Evolutionary conservation across 345 rosid species (phyloP), one percentile per base, ranked within the genome.

Genomic region (Hibiscus syriacus): DNA sequence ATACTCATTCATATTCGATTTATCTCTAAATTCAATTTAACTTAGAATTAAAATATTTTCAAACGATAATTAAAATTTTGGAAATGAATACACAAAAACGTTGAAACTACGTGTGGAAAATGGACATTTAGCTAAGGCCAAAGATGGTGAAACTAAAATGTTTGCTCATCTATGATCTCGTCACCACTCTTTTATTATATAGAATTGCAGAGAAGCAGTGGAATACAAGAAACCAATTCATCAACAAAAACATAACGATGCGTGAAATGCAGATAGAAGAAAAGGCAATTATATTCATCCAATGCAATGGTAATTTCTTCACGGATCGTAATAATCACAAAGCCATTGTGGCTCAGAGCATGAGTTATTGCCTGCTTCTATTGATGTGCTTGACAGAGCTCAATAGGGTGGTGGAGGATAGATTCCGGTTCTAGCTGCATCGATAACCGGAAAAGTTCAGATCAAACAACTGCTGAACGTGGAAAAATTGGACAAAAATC

Each of bases 391-490:
- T 38, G 66, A 1, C 20, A 25, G 17, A 20, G 49, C 49, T 39
- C 48, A 61, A 22, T 61, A 61, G 48, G 66, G n/a, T n/a, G n/a
- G n/a, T n/a, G n/a, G 50, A 20, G 66, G 50, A 39, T 61, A 61
- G 50, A 61, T 38, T 22, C 50, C 50, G 2, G 30, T 22, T 23
- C 19, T 30, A 11, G 50, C 66, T 61, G 66, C n/a, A 13, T 10
- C 5, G 25, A 61, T 6, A 39, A 61, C 39, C 19, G n/a, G n/a
- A 12, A 49, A 38, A 11, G 17, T 38, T 61, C 66, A 61, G 30
- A 61, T 22, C 2, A 39, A 60, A 10, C 29, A 38, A 38, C 48
- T 19, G n/a, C 36, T 13, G 22, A 19, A 17, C 39, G 29, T 16
- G 39, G 62, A 29, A 29, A 29, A 56, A 14, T n/a, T 43, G 48